Conservation (phyloP, 495 filamentous ascomycete species). For the Jackrogersella multiformis region DNA sequence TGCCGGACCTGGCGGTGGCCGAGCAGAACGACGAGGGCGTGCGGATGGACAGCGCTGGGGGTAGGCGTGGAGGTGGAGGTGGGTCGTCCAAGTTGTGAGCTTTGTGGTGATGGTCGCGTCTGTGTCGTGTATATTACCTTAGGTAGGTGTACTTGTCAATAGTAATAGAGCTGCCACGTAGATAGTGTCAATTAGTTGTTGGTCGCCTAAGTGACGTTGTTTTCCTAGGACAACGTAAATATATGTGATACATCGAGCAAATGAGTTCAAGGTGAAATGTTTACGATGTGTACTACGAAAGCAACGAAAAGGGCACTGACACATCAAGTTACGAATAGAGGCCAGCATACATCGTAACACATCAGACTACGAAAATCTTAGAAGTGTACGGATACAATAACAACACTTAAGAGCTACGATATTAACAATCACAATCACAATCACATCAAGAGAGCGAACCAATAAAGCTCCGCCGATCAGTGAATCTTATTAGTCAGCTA, state of each 20-base stretch:
- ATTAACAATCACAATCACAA: neutral
- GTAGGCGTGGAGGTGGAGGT: neutral
- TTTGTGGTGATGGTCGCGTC: neutral
- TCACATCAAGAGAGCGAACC: neutral
- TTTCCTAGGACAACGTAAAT: neutral
- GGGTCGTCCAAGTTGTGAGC: conserved; percentile 47
- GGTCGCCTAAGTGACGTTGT: neutral
- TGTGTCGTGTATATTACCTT: neutral
- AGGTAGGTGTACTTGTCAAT: too few relatives aligned
- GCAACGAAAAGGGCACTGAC: neutral
- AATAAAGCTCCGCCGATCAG: neutral
- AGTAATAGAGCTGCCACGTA: too few relatives aligned
- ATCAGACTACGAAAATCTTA: neutral
- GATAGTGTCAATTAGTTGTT: too few relatives aligned
- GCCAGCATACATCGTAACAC: neutral
- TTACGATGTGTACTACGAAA: neutral
- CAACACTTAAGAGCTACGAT: neutral
- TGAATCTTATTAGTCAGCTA: conserved; percentile 35
- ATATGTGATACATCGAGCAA: neutral
- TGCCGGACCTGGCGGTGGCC: conserved; percentile 75
- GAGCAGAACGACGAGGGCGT: conserved; percentile 87
- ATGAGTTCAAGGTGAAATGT: neutral
- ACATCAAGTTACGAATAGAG: neutral
- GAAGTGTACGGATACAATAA: neutral
- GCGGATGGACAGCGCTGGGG: conserved; percentile 70